Evolutionary conservation across 176 grass and related monocot genomes (phyloP), one percentile per base, ranked within the genome.

Genomic region (Oryza meridionalis): DNA sequence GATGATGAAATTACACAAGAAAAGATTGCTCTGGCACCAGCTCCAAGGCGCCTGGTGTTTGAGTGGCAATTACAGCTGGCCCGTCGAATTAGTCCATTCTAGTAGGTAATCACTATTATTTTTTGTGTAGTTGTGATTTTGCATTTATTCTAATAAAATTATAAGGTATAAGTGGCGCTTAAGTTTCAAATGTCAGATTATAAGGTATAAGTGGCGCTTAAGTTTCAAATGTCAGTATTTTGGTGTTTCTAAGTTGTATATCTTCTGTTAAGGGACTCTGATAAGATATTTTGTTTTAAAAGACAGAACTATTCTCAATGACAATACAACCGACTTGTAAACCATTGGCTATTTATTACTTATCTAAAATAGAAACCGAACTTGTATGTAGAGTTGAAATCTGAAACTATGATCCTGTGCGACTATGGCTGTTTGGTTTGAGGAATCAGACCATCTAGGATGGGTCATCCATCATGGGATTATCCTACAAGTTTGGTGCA

Each of bases 21-120:
- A 77, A 91, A 88, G 65, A 77, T 88, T 86, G 68, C 86, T 67
- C 85, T 43, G 15, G 81, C 71, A 38, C 96, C 91, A 51, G 82
- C 37, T 81, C 83, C 91, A 37, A 88, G 75, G 19, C 91, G 86
- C 45, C 58, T 99, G 61, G 96, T 87, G 82, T 87, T 80, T 24
- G 96, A 99, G 67, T 99, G 91, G 93, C 93, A 96, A 84, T 77
- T 99, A 83, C 82, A 89, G 76, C 87, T 99, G 85, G 96, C 96
- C 32, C 91, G 78, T 68, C 73, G 78, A 87, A 86, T 99, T 84
- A 99, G 93, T 83, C 96, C 96, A 69, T 99, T 99, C 80, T 99
- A 96, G 73, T 3, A 86, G 94, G 79, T 87, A 83, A 47, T 82
- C 72, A 29, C 12, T 78, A 46, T 73, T 79, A 13, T 8, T 74